These are phyloP conservation scores for Pyronema omphalodes DNA, from an alignment of 495 filamentous ascomycete species.

Conservation along the genomic window DNA sequence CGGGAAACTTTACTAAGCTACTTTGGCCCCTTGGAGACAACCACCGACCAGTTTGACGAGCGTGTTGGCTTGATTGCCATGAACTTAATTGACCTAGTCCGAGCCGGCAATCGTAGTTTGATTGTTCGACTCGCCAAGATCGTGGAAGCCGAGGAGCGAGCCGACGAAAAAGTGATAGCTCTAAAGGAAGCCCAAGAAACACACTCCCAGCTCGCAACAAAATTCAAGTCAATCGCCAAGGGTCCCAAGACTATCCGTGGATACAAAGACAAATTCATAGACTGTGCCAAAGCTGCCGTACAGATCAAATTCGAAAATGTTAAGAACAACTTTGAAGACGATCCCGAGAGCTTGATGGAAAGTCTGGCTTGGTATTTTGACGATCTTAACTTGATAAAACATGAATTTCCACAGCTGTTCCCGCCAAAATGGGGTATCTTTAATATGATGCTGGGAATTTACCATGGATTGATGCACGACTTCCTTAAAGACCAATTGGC, in stretches of 20 bases:
- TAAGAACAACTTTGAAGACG: slow-evolving; percentile 56
- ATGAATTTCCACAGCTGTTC: slow-evolving; percentile 75
- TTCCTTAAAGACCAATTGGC: slow-evolving; percentile 66
- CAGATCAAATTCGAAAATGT: slow-evolving; percentile 55
- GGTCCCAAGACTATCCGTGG: slow-evolving; percentile 80
- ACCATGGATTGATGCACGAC: slow-evolving; percentile 87
- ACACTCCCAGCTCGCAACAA: slow-evolving; percentile 74
- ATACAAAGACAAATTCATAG: slow-evolving; percentile 88
- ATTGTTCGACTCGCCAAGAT: slow-evolving; percentile 82
- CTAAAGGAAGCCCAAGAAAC: slow-evolving; percentile 86
- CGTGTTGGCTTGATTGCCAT: slow-evolving; percentile 74
- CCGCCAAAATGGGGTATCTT: slow-evolving; percentile 97
- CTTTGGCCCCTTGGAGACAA: slow-evolving; percentile 71
- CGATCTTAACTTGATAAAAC: slow-evolving; percentile 76
- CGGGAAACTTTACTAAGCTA: slow-evolving; percentile 70
- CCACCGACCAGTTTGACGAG: slow-evolving; percentile 86
- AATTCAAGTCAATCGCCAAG: slow-evolving; percentile 81
- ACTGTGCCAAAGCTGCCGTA: slow-evolving; percentile 55
- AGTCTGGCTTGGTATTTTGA: slow-evolving; percentile 90
- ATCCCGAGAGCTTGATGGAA: slow-evolving; percentile 71
- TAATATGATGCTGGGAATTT: slow-evolving; percentile 71
- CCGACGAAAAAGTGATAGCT: slow-evolving; percentile 73
- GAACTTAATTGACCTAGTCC: slow-evolving; percentile 72
- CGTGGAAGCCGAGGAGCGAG: slow-evolving; percentile 89
- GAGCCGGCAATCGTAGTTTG: slow-evolving; percentile 65